Conservation (phyloP, 768 basidiomycete genomes). For the Podaxis sp. region DNA sequence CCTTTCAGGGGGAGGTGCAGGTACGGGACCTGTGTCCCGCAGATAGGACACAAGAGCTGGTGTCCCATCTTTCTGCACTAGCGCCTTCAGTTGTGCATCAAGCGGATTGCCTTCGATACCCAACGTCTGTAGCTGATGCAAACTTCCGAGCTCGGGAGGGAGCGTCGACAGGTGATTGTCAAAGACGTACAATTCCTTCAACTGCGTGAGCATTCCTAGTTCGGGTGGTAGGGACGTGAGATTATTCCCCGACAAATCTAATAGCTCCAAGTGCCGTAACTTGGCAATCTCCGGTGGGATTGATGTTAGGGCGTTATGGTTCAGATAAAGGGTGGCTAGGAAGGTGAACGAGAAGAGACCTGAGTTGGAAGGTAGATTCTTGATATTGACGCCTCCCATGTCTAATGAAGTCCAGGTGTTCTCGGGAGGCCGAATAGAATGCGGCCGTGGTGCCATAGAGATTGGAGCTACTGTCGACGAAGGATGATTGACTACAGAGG, state of each 20-base stretch:
- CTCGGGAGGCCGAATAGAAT: constrained; percentile 59
- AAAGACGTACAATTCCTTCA: constrained; percentile 92
- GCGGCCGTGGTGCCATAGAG: constrained; percentile 60
- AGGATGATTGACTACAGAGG: constrained; percentile 51
- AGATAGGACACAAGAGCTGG: constrained; percentile 81
- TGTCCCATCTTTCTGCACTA: constrained; percentile 96
- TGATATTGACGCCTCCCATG: constrained; percentile 93
- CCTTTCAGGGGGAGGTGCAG: constrained; percentile 76
- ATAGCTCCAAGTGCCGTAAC: constrained; percentile 79
- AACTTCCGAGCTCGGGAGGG: constrained; percentile 81
- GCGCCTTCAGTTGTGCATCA: constrained; percentile 65
- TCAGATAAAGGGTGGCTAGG: constrained; percentile 92
- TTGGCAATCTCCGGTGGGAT: constrained; percentile 82
- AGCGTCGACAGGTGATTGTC: constrained; percentile 90
- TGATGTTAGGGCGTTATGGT: constrained; percentile 81
- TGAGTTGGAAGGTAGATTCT: constrained; percentile 76
- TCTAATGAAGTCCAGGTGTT: constrained; percentile 90
- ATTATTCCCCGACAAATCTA: constrained; percentile 90
- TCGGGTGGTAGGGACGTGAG: constrained; percentile 77
- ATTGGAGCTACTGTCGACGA: constrained; percentile 76
- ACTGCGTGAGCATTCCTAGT: constrained; percentile 81
- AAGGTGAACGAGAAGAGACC: constrained; percentile 86
- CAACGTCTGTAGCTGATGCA: constrained; percentile 89
- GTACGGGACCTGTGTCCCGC: constrained; percentile 89
- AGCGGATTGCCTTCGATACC: constrained; percentile 98